Evolutionary conservation across 2,329 filamentous ascomycete species (phyloP), one percentile per base, ranked within the genome.

Genomic region (Pestalotiopsis sp.): DNA sequence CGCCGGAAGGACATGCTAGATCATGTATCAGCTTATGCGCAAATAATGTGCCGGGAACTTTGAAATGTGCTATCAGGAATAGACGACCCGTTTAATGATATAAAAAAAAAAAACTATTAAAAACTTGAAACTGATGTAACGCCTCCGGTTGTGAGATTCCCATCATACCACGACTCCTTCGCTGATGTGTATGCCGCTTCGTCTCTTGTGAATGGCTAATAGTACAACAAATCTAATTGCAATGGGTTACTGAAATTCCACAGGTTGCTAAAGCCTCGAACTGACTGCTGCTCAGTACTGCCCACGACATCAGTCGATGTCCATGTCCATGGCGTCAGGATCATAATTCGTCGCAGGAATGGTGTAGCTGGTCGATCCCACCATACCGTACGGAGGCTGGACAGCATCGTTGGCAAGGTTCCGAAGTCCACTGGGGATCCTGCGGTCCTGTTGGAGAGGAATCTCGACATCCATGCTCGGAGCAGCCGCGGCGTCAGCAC

Each of bases 281-380:
- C 3, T 9, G 13, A n/a, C 45, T 27, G 20, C 23, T 59, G 9
- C 57, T 14, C 3, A 59, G 17, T 7, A 25, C 52, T 14, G 7
- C 25, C 25, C 23, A 59, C 23, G 20, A 58, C 57, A 64, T 64
- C 38, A 64, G 41, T 67, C 58, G 20, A 31, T 63, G 68, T 60
- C 75, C 77, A 78, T 87, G 70, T 90, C 90, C 74, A 92, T 64
- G 4, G 39, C 61, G 3, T 64, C 39, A 6, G 41, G 27, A 25
- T 58, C 63, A 38, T 66, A 66, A 12, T 4, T 31, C 4, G 63
- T 7, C 20, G 39, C 20, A 23, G 45, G 45, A 13, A 23, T 25
- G 12, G 25, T 27, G 17, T 57, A n/a, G 41, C 14, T 17, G 20
- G 6, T 56, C 31, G 25, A 12, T 23, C 11, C 13, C 20, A 20